Evolutionary conservation across 345 rosid species (phyloP).

Genomic region (Mangifera indica): DNA sequence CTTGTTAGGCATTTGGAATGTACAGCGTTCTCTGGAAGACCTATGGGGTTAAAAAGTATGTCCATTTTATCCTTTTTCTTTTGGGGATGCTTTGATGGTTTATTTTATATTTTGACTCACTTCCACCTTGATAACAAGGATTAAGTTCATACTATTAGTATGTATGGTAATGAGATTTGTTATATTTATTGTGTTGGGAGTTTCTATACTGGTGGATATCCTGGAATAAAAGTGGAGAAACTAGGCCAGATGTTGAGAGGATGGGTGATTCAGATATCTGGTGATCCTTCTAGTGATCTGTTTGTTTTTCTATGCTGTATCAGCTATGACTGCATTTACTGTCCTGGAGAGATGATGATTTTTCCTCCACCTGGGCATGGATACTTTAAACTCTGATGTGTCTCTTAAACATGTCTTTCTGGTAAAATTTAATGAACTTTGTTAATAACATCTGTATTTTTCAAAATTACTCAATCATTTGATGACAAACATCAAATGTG

Average conservation of each 20-base stretch:
- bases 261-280: not conserved
- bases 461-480: too few relatives aligned
- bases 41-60: not conserved
- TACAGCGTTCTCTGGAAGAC: not conserved
- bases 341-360: not conserved
- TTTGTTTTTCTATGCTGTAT: conserved; percentile 2
- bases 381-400: not conserved
- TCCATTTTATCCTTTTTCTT: not conserved
- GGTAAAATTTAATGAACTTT: not conserved
- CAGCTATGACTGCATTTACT: not conserved
- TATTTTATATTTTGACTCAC: not conserved
- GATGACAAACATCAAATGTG: too few relatives aligned
- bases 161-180: not conserved
- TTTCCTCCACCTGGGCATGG: not conserved
- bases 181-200: conserved; percentile 10
- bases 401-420: not conserved
- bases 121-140: not conserved
- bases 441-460: not conserved
- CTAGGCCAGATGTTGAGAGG: conserved; percentile 14
- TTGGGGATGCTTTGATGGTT: not conserved
- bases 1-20: not conserved
- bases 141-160: not conserved
- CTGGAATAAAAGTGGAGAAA: conserved; percentile 17
- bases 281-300: not conserved
- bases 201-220: not conserved